phyloP scores from a whole-genome alignment of 164 flowering plant species.

The Tetracentron sinense region DNA sequence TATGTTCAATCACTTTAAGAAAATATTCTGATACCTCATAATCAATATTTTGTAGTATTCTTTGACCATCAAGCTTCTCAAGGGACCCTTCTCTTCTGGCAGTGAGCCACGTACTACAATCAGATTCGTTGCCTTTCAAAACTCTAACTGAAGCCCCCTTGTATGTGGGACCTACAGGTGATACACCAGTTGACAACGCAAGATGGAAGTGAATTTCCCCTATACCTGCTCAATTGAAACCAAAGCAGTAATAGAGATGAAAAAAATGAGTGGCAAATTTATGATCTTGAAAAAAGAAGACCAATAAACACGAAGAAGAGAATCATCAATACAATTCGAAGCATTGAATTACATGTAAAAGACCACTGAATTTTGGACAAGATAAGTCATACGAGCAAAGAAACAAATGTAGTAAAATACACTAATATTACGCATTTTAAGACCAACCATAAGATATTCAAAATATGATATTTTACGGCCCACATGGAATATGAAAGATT shows the following conservation, averaged over 20 bases:
- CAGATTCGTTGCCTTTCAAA: slow-evolving; percentile 2
- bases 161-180: slow-evolving; percentile 50
- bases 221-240: slow-evolving; percentile 29
- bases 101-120: slow-evolving; percentile 57
- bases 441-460: no score
- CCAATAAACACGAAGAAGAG: not conserved
- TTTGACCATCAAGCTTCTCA: slow-evolving; percentile 57
- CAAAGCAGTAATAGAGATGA: not conserved
- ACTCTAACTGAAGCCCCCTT: slow-evolving; percentile 59
- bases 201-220: slow-evolving; percentile 57
- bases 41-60: slow-evolving; percentile 41
- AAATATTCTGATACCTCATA: slow-evolving; percentile 37
- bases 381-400: no score
- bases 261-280: not conserved
- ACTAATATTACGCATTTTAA: no score
- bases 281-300: not conserved
- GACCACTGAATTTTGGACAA: not conserved
- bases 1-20: not conserved
- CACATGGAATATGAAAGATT: no score
- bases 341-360: not conserved
- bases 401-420: no score
- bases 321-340: not conserved
- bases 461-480: no score
- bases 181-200: slow-evolving; percentile 48
- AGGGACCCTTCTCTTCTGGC: slow-evolving; percentile 53